Evolutionary conservation across 2,329 filamentous ascomycete species (phyloP), one percentile per base, ranked within the genome.

Genomic region (Phyllosticta capitalensis): DNA sequence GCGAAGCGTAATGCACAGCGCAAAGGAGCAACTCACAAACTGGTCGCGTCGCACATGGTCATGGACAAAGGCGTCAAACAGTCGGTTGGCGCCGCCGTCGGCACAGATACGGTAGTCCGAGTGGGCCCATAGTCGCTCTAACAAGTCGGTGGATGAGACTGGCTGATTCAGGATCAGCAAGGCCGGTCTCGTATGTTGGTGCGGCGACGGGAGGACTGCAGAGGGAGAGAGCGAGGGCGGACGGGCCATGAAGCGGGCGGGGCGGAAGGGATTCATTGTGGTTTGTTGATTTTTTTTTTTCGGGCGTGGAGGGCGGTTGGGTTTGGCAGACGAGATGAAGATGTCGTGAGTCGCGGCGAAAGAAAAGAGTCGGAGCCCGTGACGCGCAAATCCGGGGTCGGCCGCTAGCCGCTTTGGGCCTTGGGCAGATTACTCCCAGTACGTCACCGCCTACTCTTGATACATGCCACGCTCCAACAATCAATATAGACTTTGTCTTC

Each of bases 31-130:
- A 59, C 71, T 63, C 63, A 74, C 72, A 64, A 68, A 74, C 24
- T 67, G 57, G 9, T 57, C 60, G 61, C 69, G 24, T 24, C 45
- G 38, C 9, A 24, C 52, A 9, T 45, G 24, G 24, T 52, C 51
- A 19, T 66, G 68, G 24, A 67, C 60, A 64, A 79, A 74, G 64
- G 79, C 75, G 64, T 83, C 73, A 64, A 81, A 79, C 20, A 96
- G 80, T 45, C 84, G 81, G 69, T 97, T 95, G 52, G 92, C 92
- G 22, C 91, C 94, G 59, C 92, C 94, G 75, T 99, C 94, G 26
- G 91, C 94, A 61, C 91, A 95, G 57, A 97, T 79, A 22, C 82
- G 83, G 62, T 86, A 81, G 21, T 75, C 76, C 56, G 88, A 86
- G 63, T 78, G 75, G 24, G 68, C 67, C 74, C 78, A 79, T 12